Percentiles rank a stretch among this genome's conserved stretches.
Evolutionary conservation across 257 asterid genomes (phyloP).

Genomic region (Solanum appendiculatum): DNA sequence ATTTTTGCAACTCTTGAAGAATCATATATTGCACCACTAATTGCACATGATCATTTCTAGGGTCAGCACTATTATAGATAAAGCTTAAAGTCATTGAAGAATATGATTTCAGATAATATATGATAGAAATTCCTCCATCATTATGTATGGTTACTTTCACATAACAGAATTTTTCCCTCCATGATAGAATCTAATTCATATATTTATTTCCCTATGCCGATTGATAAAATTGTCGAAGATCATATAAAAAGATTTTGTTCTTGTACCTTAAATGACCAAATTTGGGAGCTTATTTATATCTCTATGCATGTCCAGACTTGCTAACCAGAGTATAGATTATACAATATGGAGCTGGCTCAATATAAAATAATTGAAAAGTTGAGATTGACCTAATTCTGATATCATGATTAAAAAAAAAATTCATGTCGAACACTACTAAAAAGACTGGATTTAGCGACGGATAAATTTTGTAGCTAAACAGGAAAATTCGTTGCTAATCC

Average conservation of each 20-base stretch:
- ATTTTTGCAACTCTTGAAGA: neutral
- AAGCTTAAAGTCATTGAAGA: neutral
- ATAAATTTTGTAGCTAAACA: too few relatives aligned
- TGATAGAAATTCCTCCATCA: neutral
- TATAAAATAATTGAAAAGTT: neutral
- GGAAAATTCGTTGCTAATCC: too few relatives aligned
- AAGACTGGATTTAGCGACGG: too few relatives aligned
- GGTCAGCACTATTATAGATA: neutral
- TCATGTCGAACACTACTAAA: too few relatives aligned
- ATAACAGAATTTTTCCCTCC: neutral
- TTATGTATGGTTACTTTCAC: neutral
- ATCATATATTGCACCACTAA: neutral
- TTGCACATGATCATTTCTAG: neutral
- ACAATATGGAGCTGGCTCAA: neutral
- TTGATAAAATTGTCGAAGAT: neutral
- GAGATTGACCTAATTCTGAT: neutral
- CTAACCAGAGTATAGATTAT: neutral
- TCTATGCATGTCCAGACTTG: neutral
- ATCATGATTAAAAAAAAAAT: neutral
- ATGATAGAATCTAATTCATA: neutral
- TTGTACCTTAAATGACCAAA: neutral
- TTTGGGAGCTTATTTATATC: neutral
- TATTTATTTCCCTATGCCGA: neutral
- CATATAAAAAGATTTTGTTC: neutral
- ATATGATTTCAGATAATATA: neutral